Evolutionary conservation across 2,329 filamentous ascomycete genomes (phyloP), one percentile per base, ranked within the genome.

Genomic region (Exophiala aquamarina): DNA sequence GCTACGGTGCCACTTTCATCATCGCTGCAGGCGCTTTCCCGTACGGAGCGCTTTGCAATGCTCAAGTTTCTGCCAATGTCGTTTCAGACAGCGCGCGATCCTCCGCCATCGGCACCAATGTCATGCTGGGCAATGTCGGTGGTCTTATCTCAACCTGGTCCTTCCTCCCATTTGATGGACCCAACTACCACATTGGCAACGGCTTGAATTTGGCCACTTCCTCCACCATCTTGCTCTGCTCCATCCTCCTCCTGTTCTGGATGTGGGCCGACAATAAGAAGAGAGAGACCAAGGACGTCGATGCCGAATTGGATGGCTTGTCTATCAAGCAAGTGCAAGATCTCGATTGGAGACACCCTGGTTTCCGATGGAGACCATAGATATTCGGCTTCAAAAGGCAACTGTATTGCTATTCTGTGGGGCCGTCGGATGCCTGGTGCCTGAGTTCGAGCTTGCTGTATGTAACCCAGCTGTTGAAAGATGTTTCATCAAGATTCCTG

Each of bases 41-140:
- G 3, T 76, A 81, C 36, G 84, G 83, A 0, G 75, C 84, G 0
- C 73, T 89, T 10, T 79, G 77, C 56, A 87, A 85, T 53, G 84
- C 84, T 0, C 77, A 87, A 45, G 81, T 78, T 0, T 80, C 83
- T 0, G 84, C 83, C 5, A 88, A 88, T 55, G 83, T 89, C 0
- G 77, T 87, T 6, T 82, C 81, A 3, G 86, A 89, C 56, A 86
- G 85, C 0, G 82, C 85, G 0, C 76, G 84, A 11, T 81, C 79
- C 8, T 76, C 81, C 1, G 83, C 82, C 3, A 85, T 88, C 35
- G 83, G 79, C 9, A 78, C 77, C 0, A 82, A 81, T 43, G 81
- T 88, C 59, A 87, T 88, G 83, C 69, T 86, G 18, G 86, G 84
- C 20, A 88, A 87, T 44, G 62, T 88, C n/a, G 86, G 86, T 2